Evolutionary conservation across 768 basidiomycete species (phyloP).

Genomic region (Roridomyces roridus): DNA sequence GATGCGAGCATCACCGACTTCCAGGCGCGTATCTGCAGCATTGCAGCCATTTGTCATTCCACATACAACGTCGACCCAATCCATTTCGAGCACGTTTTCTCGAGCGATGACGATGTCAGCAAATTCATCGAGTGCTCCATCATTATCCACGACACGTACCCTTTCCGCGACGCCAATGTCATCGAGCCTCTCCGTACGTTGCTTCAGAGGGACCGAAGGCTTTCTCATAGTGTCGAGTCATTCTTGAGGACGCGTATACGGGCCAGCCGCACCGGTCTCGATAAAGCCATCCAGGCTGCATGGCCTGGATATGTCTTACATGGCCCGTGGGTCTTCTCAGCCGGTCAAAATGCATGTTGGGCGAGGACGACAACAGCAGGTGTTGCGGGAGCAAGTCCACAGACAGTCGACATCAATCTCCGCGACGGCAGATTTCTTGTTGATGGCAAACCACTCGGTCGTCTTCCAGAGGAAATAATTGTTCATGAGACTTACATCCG

Average conservation of each 20-base stretch:
- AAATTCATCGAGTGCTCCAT: conserved; percentile 40
- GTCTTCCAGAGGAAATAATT: conserved; percentile 40
- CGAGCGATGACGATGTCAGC: conserved; percentile 32
- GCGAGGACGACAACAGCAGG: conserved; percentile 27
- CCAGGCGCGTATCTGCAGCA: conserved; percentile 37
- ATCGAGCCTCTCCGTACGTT: conserved; percentile 26
- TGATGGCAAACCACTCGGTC: conserved; percentile 45
- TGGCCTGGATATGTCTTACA: conserved; percentile 37
- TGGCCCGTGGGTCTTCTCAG: conserved; percentile 1
- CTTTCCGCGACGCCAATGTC: conserved; percentile 11
- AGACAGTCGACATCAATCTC: conserved; percentile 45
- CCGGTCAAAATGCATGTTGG: conserved; percentile 33
- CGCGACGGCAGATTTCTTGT: conserved; percentile 48
- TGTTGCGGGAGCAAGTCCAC: conserved; percentile 20
- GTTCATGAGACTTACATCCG: conserved; percentile 38
- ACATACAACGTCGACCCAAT: conserved; percentile 42
- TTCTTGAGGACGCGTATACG: conserved; percentile 22
- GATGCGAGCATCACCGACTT: conserved; percentile 26
- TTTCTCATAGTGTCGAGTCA: conserved; percentile 36
- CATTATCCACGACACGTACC: conserved; percentile 36
- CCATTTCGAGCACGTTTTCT: conserved; percentile 27
- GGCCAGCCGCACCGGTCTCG: conserved; percentile 28
- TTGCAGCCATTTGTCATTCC: conserved; percentile 44
- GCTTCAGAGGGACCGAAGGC: conserved; percentile 36
- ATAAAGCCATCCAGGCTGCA: conserved; percentile 33